phyloP scores from a whole-genome alignment of 1,284 basidiomycete genomes.

The Rhodotorula sp. region DNA sequence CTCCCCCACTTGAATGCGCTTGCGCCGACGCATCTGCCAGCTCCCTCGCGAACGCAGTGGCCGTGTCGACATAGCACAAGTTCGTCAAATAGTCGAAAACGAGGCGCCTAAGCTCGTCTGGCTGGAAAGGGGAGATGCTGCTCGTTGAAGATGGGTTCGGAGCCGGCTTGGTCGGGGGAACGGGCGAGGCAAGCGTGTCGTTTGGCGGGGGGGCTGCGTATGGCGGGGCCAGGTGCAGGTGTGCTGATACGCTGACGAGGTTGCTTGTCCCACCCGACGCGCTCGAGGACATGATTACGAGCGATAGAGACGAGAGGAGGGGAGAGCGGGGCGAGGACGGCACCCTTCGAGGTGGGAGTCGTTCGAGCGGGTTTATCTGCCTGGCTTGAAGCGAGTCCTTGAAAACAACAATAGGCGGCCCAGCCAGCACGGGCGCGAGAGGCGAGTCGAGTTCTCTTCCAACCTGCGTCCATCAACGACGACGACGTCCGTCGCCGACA shows the following conservation, averaged over 20 bases:
- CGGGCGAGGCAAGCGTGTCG: not conserved
- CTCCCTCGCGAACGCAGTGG: constrained; percentile 66
- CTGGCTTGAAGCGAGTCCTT: too few species aligned
- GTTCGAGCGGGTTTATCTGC: too few species aligned
- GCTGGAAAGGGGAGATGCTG: constrained; percentile 6
- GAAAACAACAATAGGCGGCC: too few species aligned
- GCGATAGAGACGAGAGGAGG: too few species aligned
- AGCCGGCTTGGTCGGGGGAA: not conserved
- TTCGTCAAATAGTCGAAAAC: constrained; percentile 78
- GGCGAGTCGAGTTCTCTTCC: too few species aligned
- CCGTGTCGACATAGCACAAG: constrained; percentile 66
- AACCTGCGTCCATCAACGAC: too few species aligned
- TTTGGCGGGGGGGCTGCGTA: not conserved
- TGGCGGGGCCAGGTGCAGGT: constrained; percentile 27
- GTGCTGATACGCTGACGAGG: constrained; percentile 7
- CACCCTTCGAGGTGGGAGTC: too few species aligned
- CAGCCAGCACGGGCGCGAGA: too few species aligned
- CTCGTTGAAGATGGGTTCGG: not conserved
- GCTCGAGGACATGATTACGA: not conserved
- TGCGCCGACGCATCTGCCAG: constrained; percentile 47
- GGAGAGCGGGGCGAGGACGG: too few species aligned
- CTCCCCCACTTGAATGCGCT: constrained; percentile 1
- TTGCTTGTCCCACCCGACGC: not conserved
- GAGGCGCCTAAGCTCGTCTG: constrained; percentile 54
- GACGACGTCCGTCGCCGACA: too few species aligned